These are phyloP conservation scores for Erodium moschatum DNA, from an alignment of 441 rosid genomes.

Conservation along the genomic window DNA sequence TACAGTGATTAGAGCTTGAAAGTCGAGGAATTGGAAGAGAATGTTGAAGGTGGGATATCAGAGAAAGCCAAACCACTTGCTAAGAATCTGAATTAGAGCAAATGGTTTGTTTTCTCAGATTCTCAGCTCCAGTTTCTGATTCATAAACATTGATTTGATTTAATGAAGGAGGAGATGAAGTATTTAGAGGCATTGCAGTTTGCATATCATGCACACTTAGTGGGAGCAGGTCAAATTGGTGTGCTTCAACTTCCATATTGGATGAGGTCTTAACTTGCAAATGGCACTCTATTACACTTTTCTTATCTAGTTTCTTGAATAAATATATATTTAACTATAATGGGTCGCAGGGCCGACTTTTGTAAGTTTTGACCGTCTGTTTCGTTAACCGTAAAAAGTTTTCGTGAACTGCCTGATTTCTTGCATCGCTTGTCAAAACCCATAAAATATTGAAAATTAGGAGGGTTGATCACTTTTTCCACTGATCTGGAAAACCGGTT, in stretches of 20 bases:
- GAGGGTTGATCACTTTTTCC: too few species aligned
- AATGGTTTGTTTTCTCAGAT: slow-evolving; percentile 1
- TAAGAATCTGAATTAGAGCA: not conserved
- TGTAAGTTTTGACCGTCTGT: too few species aligned
- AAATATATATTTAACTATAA: too few species aligned
- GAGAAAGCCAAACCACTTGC: not conserved
- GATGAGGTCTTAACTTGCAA: too few species aligned
- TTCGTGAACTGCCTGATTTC: too few species aligned
- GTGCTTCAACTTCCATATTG: not conserved
- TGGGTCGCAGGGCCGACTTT: too few species aligned
- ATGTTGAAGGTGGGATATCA: not conserved
- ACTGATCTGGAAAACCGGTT: too few species aligned
- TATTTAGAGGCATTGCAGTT: not conserved
- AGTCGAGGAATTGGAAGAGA: not conserved
- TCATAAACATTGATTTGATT: not conserved
- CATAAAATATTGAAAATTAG: too few species aligned
- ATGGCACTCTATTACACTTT: too few species aligned
- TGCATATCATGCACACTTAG: not conserved
- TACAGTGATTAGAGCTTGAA: not conserved
- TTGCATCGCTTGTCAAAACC: too few species aligned
- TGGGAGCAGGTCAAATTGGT: not conserved
- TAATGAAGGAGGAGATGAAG: not conserved
- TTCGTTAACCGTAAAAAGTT: too few species aligned
- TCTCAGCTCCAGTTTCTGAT: not conserved
- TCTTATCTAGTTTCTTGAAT: too few species aligned